Conservation (phyloP, 192 early-diverging fungal species). For the Rhizophagus sp. region DNA sequence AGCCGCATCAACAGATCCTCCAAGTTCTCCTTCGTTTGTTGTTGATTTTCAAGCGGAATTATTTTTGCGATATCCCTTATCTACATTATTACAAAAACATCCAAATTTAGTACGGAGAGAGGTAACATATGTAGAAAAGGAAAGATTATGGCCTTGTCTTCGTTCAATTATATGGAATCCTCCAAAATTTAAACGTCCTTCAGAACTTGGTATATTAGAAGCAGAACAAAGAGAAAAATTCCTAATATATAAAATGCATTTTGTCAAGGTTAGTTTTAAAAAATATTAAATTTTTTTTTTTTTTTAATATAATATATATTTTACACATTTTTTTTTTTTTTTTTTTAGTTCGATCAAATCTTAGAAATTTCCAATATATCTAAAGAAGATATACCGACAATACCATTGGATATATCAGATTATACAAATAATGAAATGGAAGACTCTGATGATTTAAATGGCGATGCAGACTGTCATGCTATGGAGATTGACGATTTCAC, state of each 20-base stretch:
- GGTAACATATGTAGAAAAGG: background rate
- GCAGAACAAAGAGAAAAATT: background rate
- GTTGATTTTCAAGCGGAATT: slow-evolving; percentile 16
- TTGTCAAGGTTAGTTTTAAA: slow-evolving; percentile 3
- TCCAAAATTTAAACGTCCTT: background rate
- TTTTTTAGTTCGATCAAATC: background rate
- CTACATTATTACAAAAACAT: background rate
- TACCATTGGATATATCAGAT: background rate
- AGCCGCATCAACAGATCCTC: background rate
- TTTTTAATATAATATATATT: background rate
- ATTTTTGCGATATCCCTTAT: background rate
- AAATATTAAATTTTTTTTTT: background rate
- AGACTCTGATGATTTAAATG: background rate
- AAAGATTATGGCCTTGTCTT: slow-evolving; percentile 5
- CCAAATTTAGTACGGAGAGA: background rate
- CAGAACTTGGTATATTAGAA: background rate
- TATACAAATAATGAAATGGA: background rate
- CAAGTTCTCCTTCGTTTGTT: background rate
- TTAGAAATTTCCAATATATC: background rate
- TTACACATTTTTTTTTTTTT: too few relatives aligned
- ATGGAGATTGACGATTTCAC: background rate
- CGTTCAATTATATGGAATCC: background rate
- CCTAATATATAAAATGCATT: background rate
- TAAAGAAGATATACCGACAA: background rate
- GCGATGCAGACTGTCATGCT: background rate